Conservation (phyloP, 1,284 basidiomycete genomes). For the Ceratobasidium sp. region DNA sequence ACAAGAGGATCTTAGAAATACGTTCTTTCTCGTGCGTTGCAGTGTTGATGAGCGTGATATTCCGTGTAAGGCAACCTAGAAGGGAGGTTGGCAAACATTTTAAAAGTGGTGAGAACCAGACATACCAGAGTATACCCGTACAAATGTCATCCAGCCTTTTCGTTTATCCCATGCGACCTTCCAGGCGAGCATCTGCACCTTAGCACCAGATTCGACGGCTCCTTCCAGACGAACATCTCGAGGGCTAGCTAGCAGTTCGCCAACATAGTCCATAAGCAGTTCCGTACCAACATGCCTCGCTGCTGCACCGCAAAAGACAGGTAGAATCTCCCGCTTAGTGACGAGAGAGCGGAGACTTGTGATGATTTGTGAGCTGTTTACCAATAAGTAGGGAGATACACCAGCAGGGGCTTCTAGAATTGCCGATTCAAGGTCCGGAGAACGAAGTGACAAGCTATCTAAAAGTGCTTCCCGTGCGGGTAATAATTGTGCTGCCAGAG, state of each 20-base stretch:
- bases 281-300: slow-evolving; percentile 86
- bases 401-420: slow-evolving; percentile 67
- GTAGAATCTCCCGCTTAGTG: slow-evolving; percentile 75
- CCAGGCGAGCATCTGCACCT: slow-evolving; percentile 81
- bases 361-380: slow-evolving; percentile 67
- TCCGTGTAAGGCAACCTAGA: slow-evolving; percentile 75
- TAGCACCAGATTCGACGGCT: slow-evolving; percentile 32
- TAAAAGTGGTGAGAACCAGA: background rate
- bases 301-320: slow-evolving; percentile 87
- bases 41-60: slow-evolving; percentile 75
- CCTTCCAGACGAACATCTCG: slow-evolving; percentile 67
- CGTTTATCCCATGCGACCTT: slow-evolving; percentile 89
- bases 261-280: slow-evolving; percentile 83
- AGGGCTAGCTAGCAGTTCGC: slow-evolving; percentile 84
- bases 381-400: slow-evolving; percentile 72
- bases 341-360: slow-evolving; percentile 77
- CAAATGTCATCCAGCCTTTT: slow-evolving; percentile 91
- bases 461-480: slow-evolving; percentile 82
- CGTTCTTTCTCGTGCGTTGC: slow-evolving; percentile 79
- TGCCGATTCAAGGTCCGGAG: slow-evolving; percentile 49
- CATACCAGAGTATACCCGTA: slow-evolving; percentile 87
- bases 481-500: slow-evolving; percentile 73
- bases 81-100: slow-evolving; percentile 13
- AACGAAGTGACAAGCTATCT: slow-evolving; percentile 62
- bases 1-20: slow-evolving; percentile 79